Base-by-base conservation (phyloP, 202 grass and related monocot species). In the Schoenoplectus triqueter region DNA sequence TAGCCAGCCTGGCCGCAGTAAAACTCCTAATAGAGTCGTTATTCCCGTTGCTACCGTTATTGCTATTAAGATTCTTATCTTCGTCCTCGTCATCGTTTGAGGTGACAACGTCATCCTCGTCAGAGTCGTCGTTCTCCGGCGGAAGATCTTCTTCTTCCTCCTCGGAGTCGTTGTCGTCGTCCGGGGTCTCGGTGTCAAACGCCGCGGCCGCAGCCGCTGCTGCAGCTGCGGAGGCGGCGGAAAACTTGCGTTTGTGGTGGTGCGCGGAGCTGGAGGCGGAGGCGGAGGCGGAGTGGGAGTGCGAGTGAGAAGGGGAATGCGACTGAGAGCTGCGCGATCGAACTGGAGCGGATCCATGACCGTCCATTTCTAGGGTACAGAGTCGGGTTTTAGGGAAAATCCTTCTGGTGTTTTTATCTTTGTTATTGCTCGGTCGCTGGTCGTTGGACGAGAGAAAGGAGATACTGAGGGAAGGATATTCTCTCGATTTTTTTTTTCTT, bases 231-330 rank as follows among this genome's bases (percentile, higher is more conserved):
- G 91, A 52, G 3, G 91, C 73, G 3, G 88, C 82, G 51, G 88
- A 88, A 55, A 89, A 85, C 55, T 86, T 84, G 62, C 86, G 85
- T 10, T 94, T 90, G 7, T 84, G 87, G 70, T 89, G 82, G 64
- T 84, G 48, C 20, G 81, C 89, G 14, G 82, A 55, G 3, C 15
- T 74, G 10, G 67, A 64, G 5, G 86, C 84, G 0, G 54, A 63
- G 72, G 87, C 81, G 19, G 84, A 69, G 75, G 83, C 89, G 73
- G 92, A 94, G 75, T 87, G 59, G 2, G 31, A 64, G 57, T 91
- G 86, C 22, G 86, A 85, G 1, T 91, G 95, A 88, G 78, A 91
- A 86, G 86, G 79, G 85, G 80, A 88, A 90, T 7, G 89, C 87
- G 81, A 76, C 87, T 40, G 78, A 85, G 3, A 91, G 87, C 68